These are phyloP conservation scores for Leucosporidium yakuticum DNA, from an alignment of 768 basidiomycete species.

Conservation along the genomic window DNA sequence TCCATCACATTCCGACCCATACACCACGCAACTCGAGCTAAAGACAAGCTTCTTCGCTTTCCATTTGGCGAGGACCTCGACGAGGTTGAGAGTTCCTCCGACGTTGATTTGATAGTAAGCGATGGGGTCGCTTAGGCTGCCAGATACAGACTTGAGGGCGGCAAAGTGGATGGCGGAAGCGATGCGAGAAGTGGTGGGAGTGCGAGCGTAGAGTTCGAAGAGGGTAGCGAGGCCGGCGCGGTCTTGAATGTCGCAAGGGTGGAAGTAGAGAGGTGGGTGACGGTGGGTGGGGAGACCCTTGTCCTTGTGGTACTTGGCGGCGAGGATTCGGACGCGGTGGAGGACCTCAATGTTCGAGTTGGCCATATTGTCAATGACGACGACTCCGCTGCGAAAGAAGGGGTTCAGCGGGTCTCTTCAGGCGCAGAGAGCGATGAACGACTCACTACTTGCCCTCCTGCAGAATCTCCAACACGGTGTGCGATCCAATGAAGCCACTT, in stretches of 20 bases:
- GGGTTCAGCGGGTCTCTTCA: too few relatives aligned
- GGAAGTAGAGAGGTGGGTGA: conserved; percentile 15
- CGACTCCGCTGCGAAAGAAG: neutral
- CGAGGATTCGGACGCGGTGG: conserved; percentile 13
- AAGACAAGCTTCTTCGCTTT: conserved; percentile 8
- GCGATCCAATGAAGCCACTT: conserved; percentile 3
- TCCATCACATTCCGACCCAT: conserved; percentile 5
- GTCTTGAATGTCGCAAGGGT: conserved; percentile 10
- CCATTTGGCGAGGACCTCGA: conserved; percentile 5
- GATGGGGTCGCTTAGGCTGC: neutral
- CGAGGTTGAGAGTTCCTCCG: conserved; percentile 7
- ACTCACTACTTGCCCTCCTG: conserved; percentile 9
- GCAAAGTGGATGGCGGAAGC: conserved; percentile 11
- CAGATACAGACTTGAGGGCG: conserved; percentile 7
- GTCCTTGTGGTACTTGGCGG: neutral
- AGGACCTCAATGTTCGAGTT: conserved; percentile 8
- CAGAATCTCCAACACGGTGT: conserved; percentile 2
- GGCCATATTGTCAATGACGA: conserved; percentile 4
- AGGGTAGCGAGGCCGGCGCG: neutral
- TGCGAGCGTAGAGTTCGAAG: neutral
- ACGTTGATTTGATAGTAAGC: conserved; percentile 14
- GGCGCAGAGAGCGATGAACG: too few relatives aligned
- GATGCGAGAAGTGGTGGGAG: conserved; percentile 7
- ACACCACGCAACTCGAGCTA: conserved; percentile 7
- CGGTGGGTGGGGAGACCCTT: neutral